Evolutionary conservation across 2,329 filamentous ascomycete genomes (phyloP), one percentile per base, ranked within the genome.

Genomic region (Fusarium chaquense): DNA sequence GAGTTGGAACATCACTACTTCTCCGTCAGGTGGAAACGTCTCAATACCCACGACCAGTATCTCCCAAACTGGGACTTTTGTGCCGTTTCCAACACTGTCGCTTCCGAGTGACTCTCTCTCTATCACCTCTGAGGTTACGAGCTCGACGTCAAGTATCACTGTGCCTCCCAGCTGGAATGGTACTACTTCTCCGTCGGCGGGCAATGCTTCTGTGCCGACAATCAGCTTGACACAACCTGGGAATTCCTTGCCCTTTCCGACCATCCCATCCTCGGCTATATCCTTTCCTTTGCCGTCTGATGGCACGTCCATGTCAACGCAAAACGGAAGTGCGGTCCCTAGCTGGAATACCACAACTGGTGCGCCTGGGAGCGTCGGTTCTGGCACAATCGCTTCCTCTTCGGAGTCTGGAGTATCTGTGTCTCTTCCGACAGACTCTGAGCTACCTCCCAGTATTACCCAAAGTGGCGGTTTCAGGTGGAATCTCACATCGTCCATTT

Each of bases 401-500:
- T 22, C 47, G 11, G 16, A 41, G 22, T 32, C 49, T 3, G 41
- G 20, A 16, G 20, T 52, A 26, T 22, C 47, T 6, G 44, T 15
- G 5, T 30, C 32, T 33, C 45, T 20, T 20, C 41, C 43, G 22
- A 60, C 56, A 54, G 47, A 51, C 15, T 47, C 62, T 5, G 56
- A 35, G 22, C 5, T 33, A 8, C 9, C 22, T 28, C 16, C 56
- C 13, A 38, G 49, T 43, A 15, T n/a, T 4, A 46, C 44, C 15
- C 49, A 38, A 16, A 62, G 56, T 4, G n/a, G 45, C 3, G 22
- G 16, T 15, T 0, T 38, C 18, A 18, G 20, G 5, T 62, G 44
- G 35, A 67, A 66, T 11, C 28, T 56, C 22, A 66, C 63, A 26
- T 50, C 40, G 0, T 66, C 63, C 20, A 38, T 56, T 28, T 56